Evolutionary conservation across 305 asterid species (phyloP), one percentile per base, ranked within the genome.

Genomic region (Fraxinus xanthoxyloides): DNA sequence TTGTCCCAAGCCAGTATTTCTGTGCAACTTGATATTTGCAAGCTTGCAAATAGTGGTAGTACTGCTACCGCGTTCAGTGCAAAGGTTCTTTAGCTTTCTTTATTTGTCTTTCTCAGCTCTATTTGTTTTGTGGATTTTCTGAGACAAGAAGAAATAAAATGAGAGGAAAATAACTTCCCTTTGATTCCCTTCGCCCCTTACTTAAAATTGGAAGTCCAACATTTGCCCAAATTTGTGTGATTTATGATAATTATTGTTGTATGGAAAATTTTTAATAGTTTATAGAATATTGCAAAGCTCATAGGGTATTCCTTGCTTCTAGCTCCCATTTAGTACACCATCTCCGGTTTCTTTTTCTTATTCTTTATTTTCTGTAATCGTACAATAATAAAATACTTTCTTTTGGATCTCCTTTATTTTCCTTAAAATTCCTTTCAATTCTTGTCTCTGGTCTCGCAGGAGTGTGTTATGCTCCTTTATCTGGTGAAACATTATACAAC

Each of bases 11-110:
- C 94, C 84, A 89, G 77, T 80, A 87, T 93, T 46, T 88, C 91
- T 0, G 95, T 93, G 80, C 92, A 92, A 81, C 92, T 92, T 81
- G 95, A 92, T 84, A 82, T 93, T 43, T 84, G 89, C 79, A 90
- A 85, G 81, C 87, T 63, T 82, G 43, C 86, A 34, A 86, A 81
- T 54, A 82, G 76, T 34, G 84, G 80, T 75, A 84, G 84, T 79
- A 67, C 83, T 31, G 36, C 78, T 24, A 21, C 84, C 26, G 31
- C 72, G 36, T 79, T 77, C 63, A 31, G 35, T 77, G 75, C 80
- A 69, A 87, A 90, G 91, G 95, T 92, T 40, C 26, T 15, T 74
- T 73, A 32, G 77, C 54, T 3, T 43, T 43, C 17, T 3, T 43
- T 43, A 43, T 75, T 54, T 76, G n/a, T 61, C 43, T 13, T 67